These are phyloP conservation scores for Linum usitatissimum DNA, from an alignment of 345 rosid genomes.

Conservation along the genomic window DNA sequence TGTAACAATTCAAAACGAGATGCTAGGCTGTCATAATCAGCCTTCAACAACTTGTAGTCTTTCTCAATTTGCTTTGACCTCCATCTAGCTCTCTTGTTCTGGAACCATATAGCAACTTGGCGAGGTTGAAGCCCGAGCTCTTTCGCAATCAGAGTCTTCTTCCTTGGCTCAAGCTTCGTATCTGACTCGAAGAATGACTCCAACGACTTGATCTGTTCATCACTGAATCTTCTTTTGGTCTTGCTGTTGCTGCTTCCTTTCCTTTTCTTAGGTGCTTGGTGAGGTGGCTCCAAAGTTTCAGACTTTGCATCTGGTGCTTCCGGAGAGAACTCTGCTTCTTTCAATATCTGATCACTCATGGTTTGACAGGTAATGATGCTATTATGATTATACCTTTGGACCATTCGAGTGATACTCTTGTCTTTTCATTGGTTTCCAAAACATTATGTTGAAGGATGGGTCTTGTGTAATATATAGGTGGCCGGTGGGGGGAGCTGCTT, in stretches of 20 bases:
- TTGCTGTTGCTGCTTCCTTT: constrained; percentile 37
- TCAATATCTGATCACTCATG: constrained; percentile 5
- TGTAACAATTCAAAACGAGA: constrained; percentile 40
- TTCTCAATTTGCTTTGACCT: constrained; percentile 65
- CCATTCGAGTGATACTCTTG: not conserved
- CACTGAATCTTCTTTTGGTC: constrained; percentile 59
- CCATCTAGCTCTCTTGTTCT: constrained; percentile 82
- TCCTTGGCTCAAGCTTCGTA: constrained; percentile 60
- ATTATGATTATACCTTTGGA: not conserved
- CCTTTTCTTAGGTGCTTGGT: constrained; percentile 25
- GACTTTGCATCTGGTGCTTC: constrained; percentile 9
- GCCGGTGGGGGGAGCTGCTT: constrained; percentile 8
- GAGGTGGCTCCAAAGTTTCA: constrained; percentile 12
- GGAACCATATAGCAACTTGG: constrained; percentile 88
- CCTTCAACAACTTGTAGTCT: constrained; percentile 41
- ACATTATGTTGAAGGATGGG: not conserved
- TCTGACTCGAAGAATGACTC: constrained; percentile 66
- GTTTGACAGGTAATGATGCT: not conserved
- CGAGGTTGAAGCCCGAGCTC: constrained; percentile 76
- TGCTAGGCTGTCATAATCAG: constrained; percentile 40
- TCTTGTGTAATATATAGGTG: constrained; percentile 12
- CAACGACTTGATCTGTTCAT: constrained; percentile 52
- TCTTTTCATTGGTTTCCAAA: not conserved
- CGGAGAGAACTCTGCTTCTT: constrained; percentile 7
- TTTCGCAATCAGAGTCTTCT: constrained; percentile 52